A percentile compares a stretch with the other conserved stretches of the same genome.
These are phyloP conservation scores for Termitomyces sp. DNA, from an alignment of 768 basidiomycete species.

Conservation along the genomic window DNA sequence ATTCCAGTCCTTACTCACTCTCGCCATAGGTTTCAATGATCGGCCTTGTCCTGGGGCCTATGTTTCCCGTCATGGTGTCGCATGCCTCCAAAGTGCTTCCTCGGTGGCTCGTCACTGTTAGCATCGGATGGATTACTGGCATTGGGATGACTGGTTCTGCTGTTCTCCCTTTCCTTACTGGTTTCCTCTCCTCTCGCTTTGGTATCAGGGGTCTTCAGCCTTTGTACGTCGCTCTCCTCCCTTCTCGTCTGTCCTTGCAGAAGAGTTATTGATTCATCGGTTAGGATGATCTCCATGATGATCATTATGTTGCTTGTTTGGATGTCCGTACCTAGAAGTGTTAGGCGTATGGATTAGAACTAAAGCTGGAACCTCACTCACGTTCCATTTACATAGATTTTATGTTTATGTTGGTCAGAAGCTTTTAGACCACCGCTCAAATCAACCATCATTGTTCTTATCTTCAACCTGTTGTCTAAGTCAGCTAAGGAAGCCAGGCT, in stretches of 20 bases:
- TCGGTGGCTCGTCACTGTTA: conserved; percentile 29
- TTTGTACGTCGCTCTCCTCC: conserved; percentile 5
- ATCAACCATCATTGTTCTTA: background rate
- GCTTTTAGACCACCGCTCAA: background rate
- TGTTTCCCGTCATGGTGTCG: conserved; percentile 43
- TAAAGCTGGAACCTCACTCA: background rate
- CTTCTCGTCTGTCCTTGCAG: background rate
- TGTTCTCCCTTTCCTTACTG: conserved; percentile 19
- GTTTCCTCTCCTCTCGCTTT: conserved; percentile 12
- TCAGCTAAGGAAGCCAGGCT: background rate
- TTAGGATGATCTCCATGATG: conserved; percentile 25
- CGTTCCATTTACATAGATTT: background rate
- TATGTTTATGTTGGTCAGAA: background rate
- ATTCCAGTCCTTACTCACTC: background rate
- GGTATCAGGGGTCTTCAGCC: conserved; percentile 14
- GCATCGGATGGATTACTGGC: conserved; percentile 44
- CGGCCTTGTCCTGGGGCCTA: conserved; percentile 50
- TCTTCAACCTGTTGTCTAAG: background rate
- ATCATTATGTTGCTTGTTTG: conserved; percentile 19
- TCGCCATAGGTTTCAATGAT: conserved; percentile 33
- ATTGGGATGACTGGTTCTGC: conserved; percentile 24
- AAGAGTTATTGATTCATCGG: background rate
- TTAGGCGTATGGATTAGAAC: conserved; percentile 12
- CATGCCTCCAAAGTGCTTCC: conserved; percentile 32
- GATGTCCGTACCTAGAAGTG: conserved; percentile 19